Evolutionary conservation across 176 grass and related monocot genomes (phyloP).

Genomic region (Metroxylon sagu): DNA sequence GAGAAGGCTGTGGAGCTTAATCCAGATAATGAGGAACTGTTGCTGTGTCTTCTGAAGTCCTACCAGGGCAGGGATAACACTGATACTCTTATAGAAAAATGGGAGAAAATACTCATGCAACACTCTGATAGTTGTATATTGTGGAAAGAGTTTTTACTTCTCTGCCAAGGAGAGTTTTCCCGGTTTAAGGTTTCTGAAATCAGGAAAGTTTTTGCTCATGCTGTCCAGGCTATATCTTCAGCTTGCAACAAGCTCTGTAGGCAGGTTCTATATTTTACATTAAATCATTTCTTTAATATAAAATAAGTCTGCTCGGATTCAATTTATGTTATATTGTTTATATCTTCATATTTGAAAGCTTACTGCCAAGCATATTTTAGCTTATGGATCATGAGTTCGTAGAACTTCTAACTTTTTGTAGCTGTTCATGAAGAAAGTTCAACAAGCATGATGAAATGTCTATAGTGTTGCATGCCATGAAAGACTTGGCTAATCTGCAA

Average conservation of each 20-base stretch:
- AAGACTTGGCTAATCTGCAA: too few relatives aligned
- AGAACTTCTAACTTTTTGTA: too few relatives aligned
- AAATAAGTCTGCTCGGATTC: background rate
- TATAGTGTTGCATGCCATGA: too few relatives aligned
- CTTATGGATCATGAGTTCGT: background rate
- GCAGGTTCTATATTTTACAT: slow-evolving; percentile 51
- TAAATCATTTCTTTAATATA: slow-evolving; percentile 2
- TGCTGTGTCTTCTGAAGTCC: slow-evolving; percentile 75
- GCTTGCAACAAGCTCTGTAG: slow-evolving; percentile 77
- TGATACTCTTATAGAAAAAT: slow-evolving; percentile 52
- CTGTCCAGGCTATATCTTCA: slow-evolving; percentile 70
- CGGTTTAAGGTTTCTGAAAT: slow-evolving; percentile 86
- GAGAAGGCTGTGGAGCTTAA: slow-evolving; percentile 80
- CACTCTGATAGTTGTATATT: slow-evolving; percentile 73
- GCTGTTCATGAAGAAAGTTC: too few relatives aligned
- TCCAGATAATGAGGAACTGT: slow-evolving; percentile 74
- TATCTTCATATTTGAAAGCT: background rate
- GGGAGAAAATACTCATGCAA: slow-evolving; percentile 64
- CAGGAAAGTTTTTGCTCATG: slow-evolving; percentile 57
- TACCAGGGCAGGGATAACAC: slow-evolving; percentile 68
- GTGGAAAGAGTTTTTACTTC: slow-evolving; percentile 90
- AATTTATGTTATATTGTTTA: too few relatives aligned
- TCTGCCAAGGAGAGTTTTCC: slow-evolving; percentile 88
- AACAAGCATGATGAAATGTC: too few relatives aligned
- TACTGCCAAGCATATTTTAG: background rate